Base-by-base conservation (phyloP, 345 rosid species). In the Nasturtium officinale region DNA sequence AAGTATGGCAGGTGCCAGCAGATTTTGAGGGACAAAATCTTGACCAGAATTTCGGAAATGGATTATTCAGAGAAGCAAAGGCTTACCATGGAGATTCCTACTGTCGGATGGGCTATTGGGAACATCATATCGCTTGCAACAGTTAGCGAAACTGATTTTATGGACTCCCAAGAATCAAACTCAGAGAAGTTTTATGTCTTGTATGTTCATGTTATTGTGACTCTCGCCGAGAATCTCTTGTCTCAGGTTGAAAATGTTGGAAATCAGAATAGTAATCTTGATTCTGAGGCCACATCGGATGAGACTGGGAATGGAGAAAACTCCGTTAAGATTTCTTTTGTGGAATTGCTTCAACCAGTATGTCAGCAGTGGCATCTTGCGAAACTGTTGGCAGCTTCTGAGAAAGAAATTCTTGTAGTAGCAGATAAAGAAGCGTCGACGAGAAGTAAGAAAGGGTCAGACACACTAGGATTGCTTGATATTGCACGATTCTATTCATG, bases 281-380 rank as follows among this genome's bases (percentile, higher is more conserved):
- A 74, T 60, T 38, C 52, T 79, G 98, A 79, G 77, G 77, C 77
- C 79, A 71, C 80, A 51, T n/a, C 62, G 29, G 81, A 35, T 67
- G 87, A 81, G 67, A 69, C 54, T 42, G 83, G 72, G 30, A 64
- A 58, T 20, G 60, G 53, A 30, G 40, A 51, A 37, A 69, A 40
- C 68, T 67, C 86, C 72, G 75, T 78, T 54, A 82, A 83, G 68
- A 78, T 77, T 75, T 80, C 84, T 47, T 91, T 79, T 75, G 63
- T 87, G 75, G 89, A 91, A 71, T 80, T 85, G 58, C 74, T 86
- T 68, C 81, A 80, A 71, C 93, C 98, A 59, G 85, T 91, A 65
- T 89, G 86, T 80, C 89, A 94, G 81, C 98, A 85, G 73, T 89
- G 96, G 87, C 97, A 94, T 88, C 95, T 94, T 30, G 83, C 76